Percentiles rank a stretch among this genome's conserved stretches.
Evolutionary conservation across 768 basidiomycete genomes (phyloP).

Genomic region (Lactarius trivialis): DNA sequence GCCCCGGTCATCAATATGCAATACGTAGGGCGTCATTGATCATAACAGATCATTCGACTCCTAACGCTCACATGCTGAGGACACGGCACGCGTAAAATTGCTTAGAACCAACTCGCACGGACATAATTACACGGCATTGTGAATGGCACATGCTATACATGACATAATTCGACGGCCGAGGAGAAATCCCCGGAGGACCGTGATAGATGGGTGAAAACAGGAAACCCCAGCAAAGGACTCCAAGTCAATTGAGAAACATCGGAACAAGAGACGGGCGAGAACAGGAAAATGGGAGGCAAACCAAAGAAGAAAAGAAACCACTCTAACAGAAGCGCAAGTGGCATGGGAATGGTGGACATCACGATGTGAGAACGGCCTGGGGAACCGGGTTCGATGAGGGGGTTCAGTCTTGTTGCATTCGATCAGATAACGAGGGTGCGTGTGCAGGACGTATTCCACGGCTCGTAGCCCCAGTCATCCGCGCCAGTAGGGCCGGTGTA

Average conservation of each 20-base stretch:
- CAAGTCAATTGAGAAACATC: background rate
- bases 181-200: background rate
- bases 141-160: background rate
- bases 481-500: slow-evolving; percentile 1
- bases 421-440: slow-evolving; percentile 4
- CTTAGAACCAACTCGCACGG: background rate
- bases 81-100: background rate
- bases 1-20: too few species aligned
- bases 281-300: background rate
- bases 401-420: slow-evolving; percentile 11
- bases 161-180: background rate
- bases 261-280: background rate
- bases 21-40: too few species aligned
- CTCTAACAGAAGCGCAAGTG: background rate
- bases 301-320: background rate
- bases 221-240: background rate
- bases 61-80: background rate
- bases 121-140: background rate
- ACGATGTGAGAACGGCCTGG: too few species aligned
- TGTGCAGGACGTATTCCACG: background rate
- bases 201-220: background rate
- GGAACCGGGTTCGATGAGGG: background rate
- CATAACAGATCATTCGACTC: too few species aligned
- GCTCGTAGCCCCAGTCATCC: slow-evolving; percentile 3
- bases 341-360: background rate